Percentiles rank a stretch among this genome's conserved stretches.
phyloP scores from a whole-genome alignment of 805 yeast species.

The Candida berthetii region DNA sequence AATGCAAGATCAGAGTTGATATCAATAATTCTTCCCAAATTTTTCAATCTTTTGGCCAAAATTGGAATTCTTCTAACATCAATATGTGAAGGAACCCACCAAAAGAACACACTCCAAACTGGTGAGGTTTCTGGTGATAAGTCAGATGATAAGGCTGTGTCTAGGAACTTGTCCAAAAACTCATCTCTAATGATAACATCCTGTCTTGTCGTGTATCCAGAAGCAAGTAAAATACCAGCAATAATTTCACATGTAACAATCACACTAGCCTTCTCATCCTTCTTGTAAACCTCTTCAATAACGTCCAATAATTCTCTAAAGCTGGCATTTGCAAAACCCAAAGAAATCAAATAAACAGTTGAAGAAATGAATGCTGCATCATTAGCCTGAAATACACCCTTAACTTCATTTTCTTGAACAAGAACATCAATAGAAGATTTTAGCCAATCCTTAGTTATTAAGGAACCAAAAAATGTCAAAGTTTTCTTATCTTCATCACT shows the following conservation, averaged over 20 bases:
- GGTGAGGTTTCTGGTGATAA: constrained; percentile 67
- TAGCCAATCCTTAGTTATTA: constrained; percentile 56
- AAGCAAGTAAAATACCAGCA: constrained; percentile 52
- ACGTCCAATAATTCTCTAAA: constrained; percentile 48
- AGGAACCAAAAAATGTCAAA: constrained; percentile 35
- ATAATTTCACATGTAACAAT: constrained; percentile 68
- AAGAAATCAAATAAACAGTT: constrained; percentile 41
- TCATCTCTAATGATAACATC: constrained; percentile 34
- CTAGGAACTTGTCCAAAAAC: constrained; percentile 38
- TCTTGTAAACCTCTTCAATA: constrained; percentile 44
- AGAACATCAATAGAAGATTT: constrained; percentile 39
- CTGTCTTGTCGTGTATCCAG: constrained; percentile 33
- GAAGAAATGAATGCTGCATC: constrained; percentile 53
- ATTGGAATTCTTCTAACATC: constrained; percentile 64
- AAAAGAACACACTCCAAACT: constrained; percentile 71
- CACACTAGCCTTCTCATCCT: constrained; percentile 70
- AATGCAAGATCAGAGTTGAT: constrained; percentile 55
- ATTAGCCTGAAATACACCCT: constrained; percentile 57
- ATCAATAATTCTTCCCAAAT: constrained; percentile 36
- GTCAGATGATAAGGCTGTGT: constrained; percentile 42
- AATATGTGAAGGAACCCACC: constrained; percentile 65
- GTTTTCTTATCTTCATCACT: constrained; percentile 34
- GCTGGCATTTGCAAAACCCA: constrained; percentile 34
- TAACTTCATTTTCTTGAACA: constrained; percentile 63
- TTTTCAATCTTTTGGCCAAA: constrained; percentile 36